phyloP scores from a whole-genome alignment of 2,329 filamentous ascomycete genomes.

The Arthroderma uncinatum region DNA sequence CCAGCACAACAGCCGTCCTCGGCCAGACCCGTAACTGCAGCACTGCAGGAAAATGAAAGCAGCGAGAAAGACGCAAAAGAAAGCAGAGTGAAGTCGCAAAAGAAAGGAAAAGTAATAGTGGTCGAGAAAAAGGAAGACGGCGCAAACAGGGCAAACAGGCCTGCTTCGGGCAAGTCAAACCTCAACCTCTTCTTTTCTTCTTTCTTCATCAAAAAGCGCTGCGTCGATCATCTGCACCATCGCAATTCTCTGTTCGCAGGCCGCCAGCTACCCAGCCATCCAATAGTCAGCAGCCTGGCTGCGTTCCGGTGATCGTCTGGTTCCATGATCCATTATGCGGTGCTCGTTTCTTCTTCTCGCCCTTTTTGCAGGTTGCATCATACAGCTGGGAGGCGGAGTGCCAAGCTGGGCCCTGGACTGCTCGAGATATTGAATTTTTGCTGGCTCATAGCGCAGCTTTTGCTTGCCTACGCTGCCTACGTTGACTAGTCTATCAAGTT shows the following conservation, averaged over 20 bases:
- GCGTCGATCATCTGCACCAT: conserved; percentile 10
- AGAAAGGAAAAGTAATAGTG: not conserved
- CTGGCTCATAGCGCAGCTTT: not conserved
- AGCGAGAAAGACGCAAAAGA: conserved; percentile 2
- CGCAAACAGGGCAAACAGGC: conserved; percentile 11
- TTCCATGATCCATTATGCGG: conserved; percentile 2
- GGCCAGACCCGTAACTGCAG: not conserved
- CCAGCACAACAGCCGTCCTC: not conserved
- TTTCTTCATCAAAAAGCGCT: not conserved
- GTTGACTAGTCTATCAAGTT: not conserved
- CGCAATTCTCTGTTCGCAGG: conserved; percentile 10
- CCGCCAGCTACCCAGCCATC: not conserved
- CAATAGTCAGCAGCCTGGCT: conserved; percentile 7
- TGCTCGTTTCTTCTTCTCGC: not conserved
- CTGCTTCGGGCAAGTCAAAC: conserved; percentile 1
- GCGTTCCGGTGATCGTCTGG: conserved; percentile 11
- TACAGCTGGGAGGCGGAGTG: not conserved
- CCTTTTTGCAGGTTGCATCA: not conserved
- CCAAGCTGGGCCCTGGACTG: not conserved
- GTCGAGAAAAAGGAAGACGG: not conserved
- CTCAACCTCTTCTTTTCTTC: not conserved
- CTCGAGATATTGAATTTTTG: not conserved
- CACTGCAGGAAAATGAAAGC: conserved; percentile 1
- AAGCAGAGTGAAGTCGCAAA: not conserved
- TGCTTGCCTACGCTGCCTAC: not conserved